Conservation (phyloP, 345 rosid genomes). For the Eucalyptus tenuipes region DNA sequence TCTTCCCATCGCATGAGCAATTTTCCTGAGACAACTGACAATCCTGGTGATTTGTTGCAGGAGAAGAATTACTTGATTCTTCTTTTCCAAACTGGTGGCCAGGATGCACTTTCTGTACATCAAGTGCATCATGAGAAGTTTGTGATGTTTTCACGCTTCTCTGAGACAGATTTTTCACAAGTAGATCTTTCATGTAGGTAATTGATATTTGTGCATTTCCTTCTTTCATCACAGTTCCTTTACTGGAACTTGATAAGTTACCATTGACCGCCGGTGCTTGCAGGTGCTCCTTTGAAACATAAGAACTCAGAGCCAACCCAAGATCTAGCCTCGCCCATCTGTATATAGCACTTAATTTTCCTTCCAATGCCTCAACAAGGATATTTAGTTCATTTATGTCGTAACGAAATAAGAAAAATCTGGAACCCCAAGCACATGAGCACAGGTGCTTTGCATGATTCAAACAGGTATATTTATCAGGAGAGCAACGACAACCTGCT, state of each 20-base stretch:
- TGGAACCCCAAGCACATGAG: slow-evolving; percentile 56
- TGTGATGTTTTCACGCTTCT: slow-evolving; percentile 10
- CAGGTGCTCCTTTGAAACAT: slow-evolving; percentile 24
- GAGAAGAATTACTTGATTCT: slow-evolving; percentile 10
- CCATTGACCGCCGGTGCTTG: slow-evolving; percentile 4
- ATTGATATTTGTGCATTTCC: slow-evolving; percentile 19
- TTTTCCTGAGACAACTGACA: slow-evolving; percentile 28
- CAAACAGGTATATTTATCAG: slow-evolving; percentile 85
- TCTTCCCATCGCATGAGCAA: slow-evolving; percentile 3
- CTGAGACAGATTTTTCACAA: slow-evolving; percentile 17
- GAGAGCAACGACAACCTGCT: slow-evolving; percentile 88
- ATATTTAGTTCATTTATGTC: slow-evolving; percentile 68
- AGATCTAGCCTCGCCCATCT: slow-evolving; percentile 98
- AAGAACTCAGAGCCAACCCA: slow-evolving; percentile 72
- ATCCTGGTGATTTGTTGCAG: slow-evolving; percentile 13
- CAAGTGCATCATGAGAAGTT: slow-evolving; percentile 4
- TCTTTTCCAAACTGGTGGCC: slow-evolving; percentile 10
- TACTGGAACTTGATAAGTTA: slow-evolving; percentile 25
- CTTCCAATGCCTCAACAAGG: slow-evolving; percentile 95
- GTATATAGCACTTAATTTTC: slow-evolving; percentile 86
- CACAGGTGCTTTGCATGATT: slow-evolving; percentile 85
- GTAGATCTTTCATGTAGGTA: slow-evolving; percentile 20
- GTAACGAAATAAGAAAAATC: slow-evolving; percentile 78
- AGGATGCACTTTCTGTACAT: not conserved
- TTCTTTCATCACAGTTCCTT: slow-evolving; percentile 15